phyloP scores from a whole-genome alignment of 2,329 filamentous ascomycete genomes.

The Alternaria dauci region DNA sequence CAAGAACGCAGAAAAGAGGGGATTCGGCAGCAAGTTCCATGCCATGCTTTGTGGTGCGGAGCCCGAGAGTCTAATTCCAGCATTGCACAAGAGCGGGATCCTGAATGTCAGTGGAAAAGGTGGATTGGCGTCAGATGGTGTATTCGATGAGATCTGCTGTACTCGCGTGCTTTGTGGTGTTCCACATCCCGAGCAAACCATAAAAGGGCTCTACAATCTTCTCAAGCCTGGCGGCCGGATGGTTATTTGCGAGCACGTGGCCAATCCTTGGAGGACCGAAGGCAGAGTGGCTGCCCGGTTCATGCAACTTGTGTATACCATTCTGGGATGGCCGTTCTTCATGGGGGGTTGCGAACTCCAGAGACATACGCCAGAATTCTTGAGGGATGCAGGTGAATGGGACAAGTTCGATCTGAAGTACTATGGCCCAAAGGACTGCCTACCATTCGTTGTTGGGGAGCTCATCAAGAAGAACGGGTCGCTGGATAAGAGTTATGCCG shows the following conservation, averaged over 20 bases:
- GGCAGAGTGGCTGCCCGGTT: slow-evolving; percentile 56
- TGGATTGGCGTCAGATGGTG: slow-evolving; percentile 41
- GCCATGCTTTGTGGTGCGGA: slow-evolving; percentile 60
- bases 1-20: slow-evolving; percentile 51
- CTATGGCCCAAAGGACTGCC: slow-evolving; percentile 35
- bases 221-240: slow-evolving; percentile 64
- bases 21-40: slow-evolving; percentile 59
- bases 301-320: slow-evolving; percentile 57
- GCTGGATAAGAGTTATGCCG: slow-evolving; percentile 31
- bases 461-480: slow-evolving; percentile 42
- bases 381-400: slow-evolving; percentile 60
- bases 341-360: slow-evolving; percentile 62
- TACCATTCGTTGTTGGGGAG: slow-evolving; percentile 51
- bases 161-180: slow-evolving; percentile 65
- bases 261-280: slow-evolving; percentile 59
- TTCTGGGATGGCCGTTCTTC: slow-evolving; percentile 61
- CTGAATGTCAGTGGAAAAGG: slow-evolving; percentile 35
- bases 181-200: slow-evolving; percentile 57
- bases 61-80: slow-evolving; percentile 56
- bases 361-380: slow-evolving; percentile 56
- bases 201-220: slow-evolving; percentile 58
- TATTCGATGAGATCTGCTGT: slow-evolving; percentile 65
- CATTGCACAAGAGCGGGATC: slow-evolving; percentile 55
- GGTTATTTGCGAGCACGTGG: slow-evolving; percentile 65
- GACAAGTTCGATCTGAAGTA: slow-evolving; percentile 58